phyloP scores from a whole-genome alignment of 345 rosid species.

The Eutrema yunnanense region DNA sequence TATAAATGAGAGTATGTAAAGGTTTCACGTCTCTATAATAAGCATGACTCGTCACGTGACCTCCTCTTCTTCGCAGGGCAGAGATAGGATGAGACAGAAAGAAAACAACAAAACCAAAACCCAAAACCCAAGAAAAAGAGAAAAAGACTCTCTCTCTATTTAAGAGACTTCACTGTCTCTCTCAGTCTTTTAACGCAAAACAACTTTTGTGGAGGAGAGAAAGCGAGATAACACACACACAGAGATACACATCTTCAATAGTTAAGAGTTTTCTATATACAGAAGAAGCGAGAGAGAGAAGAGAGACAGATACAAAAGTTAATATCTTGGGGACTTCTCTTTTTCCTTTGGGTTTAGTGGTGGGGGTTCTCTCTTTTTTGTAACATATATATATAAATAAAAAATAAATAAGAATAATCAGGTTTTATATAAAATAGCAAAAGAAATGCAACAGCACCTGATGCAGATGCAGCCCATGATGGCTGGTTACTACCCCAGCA shows the following conservation, averaged over 20 bases:
- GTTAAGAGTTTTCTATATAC: slow-evolving; percentile 35
- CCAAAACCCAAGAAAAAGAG: slow-evolving; percentile 33
- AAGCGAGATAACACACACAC: slow-evolving; percentile 25
- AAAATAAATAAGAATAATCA: slow-evolving; percentile 9
- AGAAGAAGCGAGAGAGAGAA: slow-evolving; percentile 20
- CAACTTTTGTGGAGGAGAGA: slow-evolving; percentile 33
- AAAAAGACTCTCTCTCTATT: slow-evolving; percentile 25
- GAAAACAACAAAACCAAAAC: slow-evolving; percentile 36
- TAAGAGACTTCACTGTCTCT: slow-evolving; percentile 37
- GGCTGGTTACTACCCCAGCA: slow-evolving; percentile 98
- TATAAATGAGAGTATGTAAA: neutral
- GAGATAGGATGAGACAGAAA: slow-evolving; percentile 30
- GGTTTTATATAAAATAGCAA: slow-evolving; percentile 40
- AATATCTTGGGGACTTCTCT: slow-evolving; percentile 11
- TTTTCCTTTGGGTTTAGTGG: slow-evolving; percentile 34
- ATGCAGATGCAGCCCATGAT: slow-evolving; percentile 99
- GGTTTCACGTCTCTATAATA: slow-evolving; percentile 31
- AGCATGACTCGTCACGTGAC: slow-evolving; percentile 58
- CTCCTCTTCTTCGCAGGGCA: slow-evolving; percentile 27
- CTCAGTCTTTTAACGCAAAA: slow-evolving; percentile 34
- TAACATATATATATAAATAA: neutral
- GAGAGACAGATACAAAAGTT: slow-evolving; percentile 23
- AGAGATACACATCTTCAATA: slow-evolving; percentile 32
- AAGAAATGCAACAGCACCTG: slow-evolving; percentile 99
- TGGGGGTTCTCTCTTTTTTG: slow-evolving; percentile 24